Evolutionary conservation across 164 flowering plant species (phyloP).

Genomic region (Chimonanthus praecox): DNA sequence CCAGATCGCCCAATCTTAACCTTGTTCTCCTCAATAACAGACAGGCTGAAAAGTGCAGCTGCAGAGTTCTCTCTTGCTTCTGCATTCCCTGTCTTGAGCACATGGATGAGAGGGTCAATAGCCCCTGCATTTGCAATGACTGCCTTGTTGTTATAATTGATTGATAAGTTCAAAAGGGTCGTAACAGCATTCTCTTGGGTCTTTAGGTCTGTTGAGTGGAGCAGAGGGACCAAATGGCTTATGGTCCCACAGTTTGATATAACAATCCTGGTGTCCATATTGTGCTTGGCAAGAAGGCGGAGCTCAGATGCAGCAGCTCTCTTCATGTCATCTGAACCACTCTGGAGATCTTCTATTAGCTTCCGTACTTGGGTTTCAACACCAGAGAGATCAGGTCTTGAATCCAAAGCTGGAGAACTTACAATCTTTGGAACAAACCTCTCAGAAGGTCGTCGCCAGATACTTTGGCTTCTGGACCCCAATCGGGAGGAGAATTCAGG

Average conservation of each 20-base stretch:
- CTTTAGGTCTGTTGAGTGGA: conserved; percentile 62
- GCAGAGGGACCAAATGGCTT: conserved; percentile 61
- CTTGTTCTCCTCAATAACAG: conserved; percentile 86
- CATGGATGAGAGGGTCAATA: conserved; percentile 77
- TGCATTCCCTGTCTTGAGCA: conserved; percentile 71
- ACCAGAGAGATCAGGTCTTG: conserved; percentile 57
- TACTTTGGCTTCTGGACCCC: conserved; percentile 51
- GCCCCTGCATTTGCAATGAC: conserved; percentile 79
- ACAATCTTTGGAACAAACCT: conserved; percentile 56
- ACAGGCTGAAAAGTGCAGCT: conserved; percentile 88
- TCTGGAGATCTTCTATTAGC: conserved; percentile 40
- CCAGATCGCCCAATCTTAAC: conserved; percentile 84
- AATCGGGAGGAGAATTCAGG: conserved; percentile 41
- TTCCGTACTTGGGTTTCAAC: conserved; percentile 60
- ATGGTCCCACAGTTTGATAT: conserved; percentile 95
- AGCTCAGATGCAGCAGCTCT: conserved; percentile 92
- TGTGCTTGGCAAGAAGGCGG: conserved; percentile 77
- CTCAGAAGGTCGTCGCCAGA: conserved; percentile 77
- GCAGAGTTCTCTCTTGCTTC: conserved; percentile 97
- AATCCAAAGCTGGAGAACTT: conserved; percentile 49
- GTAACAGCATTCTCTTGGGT: conserved; percentile 97
- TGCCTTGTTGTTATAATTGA: conserved; percentile 75
- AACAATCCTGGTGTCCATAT: conserved; percentile 69
- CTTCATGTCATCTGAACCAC: conserved; percentile 38
- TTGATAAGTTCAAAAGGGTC: conserved; percentile 87